Evolutionary conservation across 2,329 filamentous ascomycete species (phyloP).

Genomic region (Neonectria sp.): DNA sequence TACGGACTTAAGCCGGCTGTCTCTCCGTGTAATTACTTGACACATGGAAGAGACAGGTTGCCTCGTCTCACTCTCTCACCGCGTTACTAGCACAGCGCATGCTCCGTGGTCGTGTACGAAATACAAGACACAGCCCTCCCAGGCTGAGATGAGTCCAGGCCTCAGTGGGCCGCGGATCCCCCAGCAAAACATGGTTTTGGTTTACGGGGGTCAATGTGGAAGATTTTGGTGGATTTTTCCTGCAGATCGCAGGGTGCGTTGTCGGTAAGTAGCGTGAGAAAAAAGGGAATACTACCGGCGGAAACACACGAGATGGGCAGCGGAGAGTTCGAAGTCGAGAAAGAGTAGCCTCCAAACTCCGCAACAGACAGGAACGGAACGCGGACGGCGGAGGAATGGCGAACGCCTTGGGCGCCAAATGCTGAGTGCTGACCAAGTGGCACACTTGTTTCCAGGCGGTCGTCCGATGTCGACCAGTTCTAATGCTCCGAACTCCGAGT

Average conservation of each 20-base stretch:
- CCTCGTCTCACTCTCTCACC: slow-evolving; percentile 1
- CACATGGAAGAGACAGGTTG: neutral
- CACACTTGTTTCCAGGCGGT: neutral
- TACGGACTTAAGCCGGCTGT: slow-evolving; percentile 41
- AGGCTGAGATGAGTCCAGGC: slow-evolving; percentile 22
- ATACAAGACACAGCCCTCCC: slow-evolving; percentile 13
- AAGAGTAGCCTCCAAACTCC: slow-evolving; percentile 16
- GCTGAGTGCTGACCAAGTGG: slow-evolving; percentile 2
- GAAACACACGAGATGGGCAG: neutral
- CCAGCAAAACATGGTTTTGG: slow-evolving; percentile 26
- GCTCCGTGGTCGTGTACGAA: neutral
- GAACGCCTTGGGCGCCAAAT: neutral
- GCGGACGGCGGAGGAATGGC: slow-evolving; percentile 13
- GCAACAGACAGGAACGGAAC: slow-evolving; percentile 17
- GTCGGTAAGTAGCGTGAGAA: slow-evolving; percentile 20
- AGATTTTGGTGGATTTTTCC: slow-evolving; percentile 22
- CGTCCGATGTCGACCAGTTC: neutral
- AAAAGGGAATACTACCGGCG: neutral
- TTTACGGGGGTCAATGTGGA: slow-evolving; percentile 15
- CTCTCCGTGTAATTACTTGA: neutral
- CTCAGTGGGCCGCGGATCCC: slow-evolving; percentile 17
- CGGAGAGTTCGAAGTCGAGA: neutral
- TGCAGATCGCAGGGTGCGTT: slow-evolving; percentile 20
- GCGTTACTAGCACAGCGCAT: slow-evolving; percentile 8
- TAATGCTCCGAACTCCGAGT: slow-evolving; percentile 4